phyloP scores from a whole-genome alignment of 176 grass and related monocot species.

The Rhynchospora pubera region DNA sequence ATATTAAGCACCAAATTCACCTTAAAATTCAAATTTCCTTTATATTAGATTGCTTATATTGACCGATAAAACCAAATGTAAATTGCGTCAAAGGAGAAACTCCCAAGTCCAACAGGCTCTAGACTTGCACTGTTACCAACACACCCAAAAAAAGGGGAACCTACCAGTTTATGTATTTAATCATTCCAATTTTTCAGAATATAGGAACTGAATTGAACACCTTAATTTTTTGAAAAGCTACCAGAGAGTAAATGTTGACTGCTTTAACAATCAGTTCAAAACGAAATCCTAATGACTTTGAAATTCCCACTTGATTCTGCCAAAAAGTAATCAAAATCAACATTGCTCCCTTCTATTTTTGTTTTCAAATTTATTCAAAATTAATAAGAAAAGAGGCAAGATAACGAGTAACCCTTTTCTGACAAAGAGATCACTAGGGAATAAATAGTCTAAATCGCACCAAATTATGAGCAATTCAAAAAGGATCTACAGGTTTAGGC shows the following conservation, averaged over 20 bases:
- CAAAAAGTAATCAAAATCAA: neutral
- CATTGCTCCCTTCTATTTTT: neutral
- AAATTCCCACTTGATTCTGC: neutral
- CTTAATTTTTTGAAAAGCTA: neutral
- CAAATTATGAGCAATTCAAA: neutral
- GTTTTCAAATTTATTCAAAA: neutral
- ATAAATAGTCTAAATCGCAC: neutral
- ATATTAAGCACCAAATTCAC: neutral
- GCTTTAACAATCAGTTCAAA: neutral
- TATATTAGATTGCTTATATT: neutral
- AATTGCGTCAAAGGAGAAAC: neutral
- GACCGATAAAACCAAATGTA: neutral
- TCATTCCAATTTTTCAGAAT: neutral
- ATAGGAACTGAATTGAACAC: neutral
- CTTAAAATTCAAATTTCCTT: neutral
- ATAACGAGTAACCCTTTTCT: neutral
- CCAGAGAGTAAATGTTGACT: neutral
- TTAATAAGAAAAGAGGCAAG: neutral
- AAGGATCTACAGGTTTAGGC: neutral
- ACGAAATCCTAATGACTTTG: neutral
- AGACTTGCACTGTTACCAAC: neutral
- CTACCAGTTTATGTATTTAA: neutral
- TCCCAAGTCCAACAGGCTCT: neutral
- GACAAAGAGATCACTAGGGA: neutral
- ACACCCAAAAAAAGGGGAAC: neutral